These are phyloP conservation scores for Malassezia furfur DNA, from an alignment of 1,284 basidiomycete species.

Conservation along the genomic window DNA sequence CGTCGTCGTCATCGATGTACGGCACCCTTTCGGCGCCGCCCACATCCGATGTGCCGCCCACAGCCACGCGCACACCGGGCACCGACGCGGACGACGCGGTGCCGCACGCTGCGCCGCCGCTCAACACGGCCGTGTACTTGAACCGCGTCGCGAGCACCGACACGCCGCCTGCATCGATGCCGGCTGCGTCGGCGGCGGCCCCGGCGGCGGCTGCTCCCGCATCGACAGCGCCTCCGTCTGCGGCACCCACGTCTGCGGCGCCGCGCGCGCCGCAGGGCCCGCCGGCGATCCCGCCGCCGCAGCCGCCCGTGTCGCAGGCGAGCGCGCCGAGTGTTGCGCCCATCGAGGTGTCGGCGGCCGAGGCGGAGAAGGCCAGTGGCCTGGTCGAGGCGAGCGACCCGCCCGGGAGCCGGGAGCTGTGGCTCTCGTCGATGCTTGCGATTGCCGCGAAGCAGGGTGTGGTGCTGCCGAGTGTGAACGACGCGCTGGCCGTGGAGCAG, in stretches of 20 bases:
- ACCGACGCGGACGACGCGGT: background rate
- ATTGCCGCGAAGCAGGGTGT: constrained; percentile 75
- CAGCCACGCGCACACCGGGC: background rate
- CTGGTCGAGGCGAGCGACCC: constrained; percentile 58
- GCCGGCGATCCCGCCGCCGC: background rate
- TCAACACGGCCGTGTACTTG: background rate
- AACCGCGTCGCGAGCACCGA: background rate
- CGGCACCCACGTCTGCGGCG: too few relatives aligned
- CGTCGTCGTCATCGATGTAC: background rate
- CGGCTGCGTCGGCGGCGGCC: background rate
- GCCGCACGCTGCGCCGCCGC: background rate
- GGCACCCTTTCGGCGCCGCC: background rate
- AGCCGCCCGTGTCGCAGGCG: background rate
- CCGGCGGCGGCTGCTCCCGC: background rate
- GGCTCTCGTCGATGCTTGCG: constrained; percentile 73
- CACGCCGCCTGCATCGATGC: background rate
- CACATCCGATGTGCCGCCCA: background rate
- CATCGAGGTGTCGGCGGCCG: background rate
- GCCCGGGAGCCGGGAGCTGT: constrained; percentile 64
- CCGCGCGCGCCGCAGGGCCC: background rate
- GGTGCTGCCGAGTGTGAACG: constrained; percentile 54
- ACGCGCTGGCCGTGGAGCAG: constrained; percentile 31
- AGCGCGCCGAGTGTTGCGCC: background rate
- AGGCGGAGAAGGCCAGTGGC: background rate
- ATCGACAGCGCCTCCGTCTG: background rate